A percentile compares a stretch with the other conserved stretches of the same genome.
These are phyloP conservation scores for Pythium utonaiense DNA, from an alignment of 352 stramenopile genomes.

Conservation along the genomic window DNA sequence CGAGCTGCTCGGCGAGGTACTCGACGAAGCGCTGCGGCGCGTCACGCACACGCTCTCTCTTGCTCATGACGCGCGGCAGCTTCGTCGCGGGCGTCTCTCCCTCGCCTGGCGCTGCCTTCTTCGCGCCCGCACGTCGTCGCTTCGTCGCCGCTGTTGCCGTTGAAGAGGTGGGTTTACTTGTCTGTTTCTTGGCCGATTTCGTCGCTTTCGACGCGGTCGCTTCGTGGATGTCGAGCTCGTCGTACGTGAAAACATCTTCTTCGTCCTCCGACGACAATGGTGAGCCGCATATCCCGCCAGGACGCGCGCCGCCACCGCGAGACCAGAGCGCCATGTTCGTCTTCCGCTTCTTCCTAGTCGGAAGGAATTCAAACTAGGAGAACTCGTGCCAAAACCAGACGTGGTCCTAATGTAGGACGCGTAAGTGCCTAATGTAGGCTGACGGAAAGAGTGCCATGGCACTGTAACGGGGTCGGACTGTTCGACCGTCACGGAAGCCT, in stretches of 20 bases:
- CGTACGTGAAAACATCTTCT: constrained; percentile 17
- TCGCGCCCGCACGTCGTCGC: background rate
- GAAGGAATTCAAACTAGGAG: background rate
- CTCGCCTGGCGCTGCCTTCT: background rate
- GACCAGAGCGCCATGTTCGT: background rate
- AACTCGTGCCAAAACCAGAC: constrained; percentile 2
- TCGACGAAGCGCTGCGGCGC: constrained; percentile 46
- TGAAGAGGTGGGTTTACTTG: background rate
- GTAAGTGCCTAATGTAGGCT: too few relatives aligned
- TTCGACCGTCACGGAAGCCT: too few relatives aligned
- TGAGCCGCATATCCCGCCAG: constrained; percentile 22
- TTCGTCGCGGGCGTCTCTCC: background rate
- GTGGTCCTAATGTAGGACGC: background rate
- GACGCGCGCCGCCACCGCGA: constrained; percentile 1
- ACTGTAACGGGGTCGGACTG: background rate
- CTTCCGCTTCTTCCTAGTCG: background rate
- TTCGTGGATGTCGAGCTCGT: background rate
- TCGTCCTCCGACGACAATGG: constrained; percentile 9
- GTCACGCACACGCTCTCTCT: constrained; percentile 41
- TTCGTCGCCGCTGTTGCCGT: background rate
- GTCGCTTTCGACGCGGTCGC: background rate
- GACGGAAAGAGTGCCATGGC: background rate
- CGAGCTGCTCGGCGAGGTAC: constrained; percentile 56
- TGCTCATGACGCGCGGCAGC: constrained; percentile 23
- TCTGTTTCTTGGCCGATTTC: background rate